Conservation (phyloP, 75 land plant genomes). For the Pinus tabuliformis region DNA sequence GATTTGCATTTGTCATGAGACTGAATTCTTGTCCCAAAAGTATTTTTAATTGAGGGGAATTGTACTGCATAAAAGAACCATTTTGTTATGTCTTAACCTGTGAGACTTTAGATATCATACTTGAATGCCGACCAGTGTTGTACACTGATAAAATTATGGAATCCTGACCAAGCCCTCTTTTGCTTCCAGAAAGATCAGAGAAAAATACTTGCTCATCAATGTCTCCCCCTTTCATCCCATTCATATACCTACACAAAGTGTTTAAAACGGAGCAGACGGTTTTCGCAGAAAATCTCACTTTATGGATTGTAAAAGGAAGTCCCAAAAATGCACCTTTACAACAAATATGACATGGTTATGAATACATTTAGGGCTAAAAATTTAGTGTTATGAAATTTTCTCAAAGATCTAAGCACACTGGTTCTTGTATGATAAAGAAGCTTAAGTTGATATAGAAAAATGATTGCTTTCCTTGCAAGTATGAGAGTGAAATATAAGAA, state of each 20-base stretch:
- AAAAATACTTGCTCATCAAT: background rate
- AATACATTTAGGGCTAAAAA: too few species aligned
- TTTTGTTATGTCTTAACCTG: background rate
- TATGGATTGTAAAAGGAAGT: too few species aligned
- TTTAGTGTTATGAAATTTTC: too few species aligned
- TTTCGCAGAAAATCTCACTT: too few species aligned
- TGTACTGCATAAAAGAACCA: background rate
- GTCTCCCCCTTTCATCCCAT: conserved; percentile 5
- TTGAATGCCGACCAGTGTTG: conserved; percentile 3
- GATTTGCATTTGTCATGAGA: conserved; percentile 13
- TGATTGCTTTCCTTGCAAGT: too few species aligned
- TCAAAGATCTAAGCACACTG: too few species aligned
- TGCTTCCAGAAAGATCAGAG: background rate
- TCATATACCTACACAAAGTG: conserved; percentile 2
- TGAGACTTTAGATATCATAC: background rate
- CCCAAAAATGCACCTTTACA: too few species aligned
- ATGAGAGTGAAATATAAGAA: too few species aligned
- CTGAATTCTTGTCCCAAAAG: conserved; percentile 7
- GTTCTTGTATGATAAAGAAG: too few species aligned
- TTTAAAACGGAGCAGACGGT: background rate
- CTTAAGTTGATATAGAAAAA: too few species aligned
- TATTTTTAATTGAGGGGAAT: background rate
- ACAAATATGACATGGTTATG: too few species aligned
- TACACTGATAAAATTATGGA: conserved; percentile 7
- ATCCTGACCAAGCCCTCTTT: conserved; percentile 13